Conservation (phyloP, 2,329 filamentous ascomycete genomes). For the Fusarium irregulare region DNA sequence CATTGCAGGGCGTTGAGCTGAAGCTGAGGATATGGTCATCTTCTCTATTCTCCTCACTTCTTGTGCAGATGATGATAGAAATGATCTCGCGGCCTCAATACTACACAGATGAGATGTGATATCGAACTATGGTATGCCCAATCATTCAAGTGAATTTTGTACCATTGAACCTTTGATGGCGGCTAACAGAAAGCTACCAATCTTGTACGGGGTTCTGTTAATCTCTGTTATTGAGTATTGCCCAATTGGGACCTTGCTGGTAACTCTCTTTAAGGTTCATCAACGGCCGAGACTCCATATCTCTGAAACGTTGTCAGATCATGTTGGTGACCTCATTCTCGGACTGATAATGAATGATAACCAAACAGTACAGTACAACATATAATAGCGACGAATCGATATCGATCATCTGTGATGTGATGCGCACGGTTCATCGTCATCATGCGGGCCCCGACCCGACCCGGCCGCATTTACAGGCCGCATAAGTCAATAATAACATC, state of each 20-base stretch:
- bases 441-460: slow-evolving; percentile 32
- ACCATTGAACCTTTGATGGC: neutral
- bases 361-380: neutral
- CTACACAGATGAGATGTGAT: neutral
- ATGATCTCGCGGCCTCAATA: neutral
- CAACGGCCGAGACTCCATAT: neutral
- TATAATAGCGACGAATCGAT: neutral
- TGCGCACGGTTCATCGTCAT: slow-evolving; percentile 20
- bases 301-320: neutral
- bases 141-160: neutral
- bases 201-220: neutral
- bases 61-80: neutral
- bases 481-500: slow-evolving; percentile 4
- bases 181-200: neutral
- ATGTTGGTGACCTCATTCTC: neutral
- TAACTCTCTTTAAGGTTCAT: neutral
- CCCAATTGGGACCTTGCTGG: neutral
- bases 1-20: slow-evolving; percentile 16
- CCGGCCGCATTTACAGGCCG: slow-evolving; percentile 27
- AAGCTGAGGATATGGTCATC: neutral
- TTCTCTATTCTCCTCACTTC: neutral
- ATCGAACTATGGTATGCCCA: neutral
- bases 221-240: neutral
- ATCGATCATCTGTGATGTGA: neutral
- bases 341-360: neutral